Conservation (phyloP, 1,284 basidiomycete species). For the Porogramme epimiltina region DNA sequence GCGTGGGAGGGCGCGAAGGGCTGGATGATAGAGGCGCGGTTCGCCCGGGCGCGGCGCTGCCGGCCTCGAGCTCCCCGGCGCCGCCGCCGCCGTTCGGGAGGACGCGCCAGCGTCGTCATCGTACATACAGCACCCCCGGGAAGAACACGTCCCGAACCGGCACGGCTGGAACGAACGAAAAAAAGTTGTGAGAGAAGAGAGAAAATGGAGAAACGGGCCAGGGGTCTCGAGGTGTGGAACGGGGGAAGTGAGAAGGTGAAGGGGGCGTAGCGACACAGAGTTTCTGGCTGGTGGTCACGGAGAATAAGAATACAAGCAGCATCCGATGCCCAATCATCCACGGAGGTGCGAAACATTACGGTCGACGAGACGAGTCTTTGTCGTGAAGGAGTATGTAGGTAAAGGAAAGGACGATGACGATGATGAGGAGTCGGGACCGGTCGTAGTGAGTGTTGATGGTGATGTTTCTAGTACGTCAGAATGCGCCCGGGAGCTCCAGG, state of each 20-base stretch:
- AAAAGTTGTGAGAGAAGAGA: slow-evolving; percentile 10
- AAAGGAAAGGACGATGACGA: slow-evolving; percentile 1
- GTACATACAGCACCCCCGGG: slow-evolving; percentile 25
- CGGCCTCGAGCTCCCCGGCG: slow-evolving; percentile 17
- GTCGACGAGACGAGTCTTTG: slow-evolving; percentile 3
- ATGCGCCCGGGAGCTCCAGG: slow-evolving; percentile 40
- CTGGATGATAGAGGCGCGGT: slow-evolving; percentile 13
- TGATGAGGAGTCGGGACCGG: slow-evolving; percentile 1
- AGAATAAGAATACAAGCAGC: slow-evolving; percentile 25
- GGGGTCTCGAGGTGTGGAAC: slow-evolving; percentile 5
- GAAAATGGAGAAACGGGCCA: slow-evolving; percentile 10
- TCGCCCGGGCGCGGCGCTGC: slow-evolving; percentile 16
- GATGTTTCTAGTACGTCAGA: slow-evolving; percentile 31
- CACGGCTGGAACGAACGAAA: slow-evolving; percentile 21
- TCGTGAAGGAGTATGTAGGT: slow-evolving; percentile 4
- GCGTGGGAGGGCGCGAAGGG: background rate
- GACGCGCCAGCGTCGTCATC: slow-evolving; percentile 20
- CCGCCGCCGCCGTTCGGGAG: background rate
- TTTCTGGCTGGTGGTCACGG: slow-evolving; percentile 3
- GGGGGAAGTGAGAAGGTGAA: background rate
- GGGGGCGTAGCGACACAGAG: slow-evolving; percentile 12
- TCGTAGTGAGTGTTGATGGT: background rate
- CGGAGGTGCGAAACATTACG: slow-evolving; percentile 15
- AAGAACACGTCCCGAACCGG: slow-evolving; percentile 13
- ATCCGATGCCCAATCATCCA: slow-evolving; percentile 22